These are phyloP conservation scores for Neurospora hispaniola DNA, from an alignment of 495 filamentous ascomycete species.

Conservation along the genomic window DNA sequence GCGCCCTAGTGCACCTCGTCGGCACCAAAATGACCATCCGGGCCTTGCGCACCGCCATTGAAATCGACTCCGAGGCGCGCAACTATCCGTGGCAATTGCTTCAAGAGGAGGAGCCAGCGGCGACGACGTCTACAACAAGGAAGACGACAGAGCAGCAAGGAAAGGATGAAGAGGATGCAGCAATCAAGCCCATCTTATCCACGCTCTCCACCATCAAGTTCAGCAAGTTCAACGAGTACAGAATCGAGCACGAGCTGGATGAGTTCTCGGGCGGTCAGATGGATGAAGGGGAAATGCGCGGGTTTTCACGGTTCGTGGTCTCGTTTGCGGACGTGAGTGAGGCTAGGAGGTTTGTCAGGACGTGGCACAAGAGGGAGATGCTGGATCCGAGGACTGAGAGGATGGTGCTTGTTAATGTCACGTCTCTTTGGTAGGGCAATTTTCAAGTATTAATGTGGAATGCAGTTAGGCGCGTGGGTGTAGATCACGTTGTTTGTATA, in stretches of 20 bases:
- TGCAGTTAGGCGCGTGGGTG: neutral
- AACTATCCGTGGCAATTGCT: conserved; percentile 33
- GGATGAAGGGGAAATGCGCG: neutral
- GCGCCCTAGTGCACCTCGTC: conserved; percentile 35
- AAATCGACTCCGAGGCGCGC: conserved; percentile 30
- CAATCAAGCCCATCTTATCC: neutral
- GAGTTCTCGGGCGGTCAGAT: neutral
- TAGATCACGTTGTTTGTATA: neutral
- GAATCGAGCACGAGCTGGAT: neutral
- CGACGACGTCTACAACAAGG: conserved; percentile 14
- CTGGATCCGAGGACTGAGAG: conserved; percentile 12
- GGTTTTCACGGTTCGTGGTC: conserved; percentile 35
- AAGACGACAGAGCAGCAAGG: neutral
- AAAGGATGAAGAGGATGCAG: neutral
- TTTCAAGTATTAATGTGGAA: neutral
- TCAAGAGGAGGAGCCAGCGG: conserved; percentile 10
- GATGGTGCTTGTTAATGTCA: conserved; percentile 27
- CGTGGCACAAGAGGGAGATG: conserved; percentile 43
- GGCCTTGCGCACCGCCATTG: conserved; percentile 26
- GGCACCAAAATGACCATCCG: conserved; percentile 11
- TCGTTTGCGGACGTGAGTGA: conserved; percentile 37
- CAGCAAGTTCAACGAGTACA: neutral
- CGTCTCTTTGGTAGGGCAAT: conserved; percentile 35
- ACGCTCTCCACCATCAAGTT: neutral
- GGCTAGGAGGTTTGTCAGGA: conserved; percentile 45